A percentile compares a stretch with the other conserved stretches of the same genome.
These are phyloP conservation scores for Brasilioporus rufonigricans DNA, from an alignment of 768 basidiomycete species.

Conservation along the genomic window DNA sequence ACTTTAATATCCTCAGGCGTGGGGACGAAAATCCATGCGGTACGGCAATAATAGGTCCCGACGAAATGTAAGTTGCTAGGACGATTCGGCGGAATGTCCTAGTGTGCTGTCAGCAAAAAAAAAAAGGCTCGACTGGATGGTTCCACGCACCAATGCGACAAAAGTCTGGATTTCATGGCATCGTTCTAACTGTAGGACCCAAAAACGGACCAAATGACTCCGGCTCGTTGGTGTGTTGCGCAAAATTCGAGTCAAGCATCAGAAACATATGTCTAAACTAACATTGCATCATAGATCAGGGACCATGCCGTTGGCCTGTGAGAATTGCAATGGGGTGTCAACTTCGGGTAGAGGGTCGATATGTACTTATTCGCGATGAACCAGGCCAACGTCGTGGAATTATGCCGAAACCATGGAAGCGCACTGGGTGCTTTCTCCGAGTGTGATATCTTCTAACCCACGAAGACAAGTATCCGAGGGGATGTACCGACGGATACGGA, in stretches of 20 bases:
- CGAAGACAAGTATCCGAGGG: background rate
- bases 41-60: background rate
- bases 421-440: background rate
- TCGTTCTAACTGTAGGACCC: background rate
- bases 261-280: background rate
- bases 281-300: background rate
- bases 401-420: background rate
- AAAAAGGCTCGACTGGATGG: background rate
- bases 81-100: background rate
- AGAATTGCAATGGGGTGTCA: background rate
- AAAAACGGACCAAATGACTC: too few relatives aligned
- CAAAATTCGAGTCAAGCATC: background rate
- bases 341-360: background rate
- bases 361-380: background rate
- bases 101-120: background rate
- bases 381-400: too few relatives aligned
- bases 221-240: background rate
- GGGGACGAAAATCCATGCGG: background rate
- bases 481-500: background rate
- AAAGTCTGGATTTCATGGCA: background rate
- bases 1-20: background rate
- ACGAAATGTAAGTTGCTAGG: background rate
- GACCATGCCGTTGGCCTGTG: background rate
- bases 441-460: background rate
- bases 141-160: background rate